These are phyloP conservation scores for Astrothelium subdiscretum DNA, from an alignment of 495 filamentous ascomycete species.

Conservation along the genomic window DNA sequence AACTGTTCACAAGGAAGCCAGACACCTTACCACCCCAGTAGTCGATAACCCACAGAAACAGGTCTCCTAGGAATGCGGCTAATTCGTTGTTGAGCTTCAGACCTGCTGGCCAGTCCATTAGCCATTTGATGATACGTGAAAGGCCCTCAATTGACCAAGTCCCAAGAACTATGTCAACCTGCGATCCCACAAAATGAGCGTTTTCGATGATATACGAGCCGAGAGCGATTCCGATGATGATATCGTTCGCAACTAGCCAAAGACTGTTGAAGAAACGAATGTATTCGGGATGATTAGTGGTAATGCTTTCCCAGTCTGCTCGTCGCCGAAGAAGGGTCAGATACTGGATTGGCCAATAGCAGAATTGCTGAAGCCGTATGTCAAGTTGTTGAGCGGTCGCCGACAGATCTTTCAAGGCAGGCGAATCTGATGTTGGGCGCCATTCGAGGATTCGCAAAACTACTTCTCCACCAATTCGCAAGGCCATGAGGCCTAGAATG, in stretches of 20 bases:
- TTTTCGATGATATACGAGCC: constrained; percentile 98
- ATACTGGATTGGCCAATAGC: constrained; percentile 98
- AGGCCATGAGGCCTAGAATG: constrained; percentile 64
- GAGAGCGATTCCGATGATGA: constrained; percentile 94
- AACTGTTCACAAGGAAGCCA: not conserved
- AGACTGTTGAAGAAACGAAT: constrained; percentile 98
- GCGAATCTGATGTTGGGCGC: constrained; percentile 61
- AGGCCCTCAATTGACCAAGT: constrained; percentile 83
- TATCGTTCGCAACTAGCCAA: constrained; percentile 97
- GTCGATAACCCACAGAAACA: constrained; percentile 97
- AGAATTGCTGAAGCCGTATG: constrained; percentile 95
- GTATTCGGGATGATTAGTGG: constrained; percentile 91
- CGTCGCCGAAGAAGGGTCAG: constrained; percentile 77
- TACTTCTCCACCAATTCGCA: constrained; percentile 69
- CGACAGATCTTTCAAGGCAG: constrained; percentile 88
- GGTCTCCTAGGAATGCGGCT: constrained; percentile 80
- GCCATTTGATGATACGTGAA: constrained; percentile 82
- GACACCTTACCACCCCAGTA: constrained; percentile 69
- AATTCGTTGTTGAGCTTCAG: constrained; percentile 95
- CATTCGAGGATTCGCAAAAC: constrained; percentile 76
- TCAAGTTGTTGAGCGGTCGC: constrained; percentile 98
- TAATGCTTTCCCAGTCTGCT: constrained; percentile 90
- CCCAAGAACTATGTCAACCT: constrained; percentile 66
- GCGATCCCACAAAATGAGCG: constrained; percentile 67
- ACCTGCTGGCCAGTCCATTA: constrained; percentile 96